These are phyloP conservation scores for Penicillium sp. DNA, from an alignment of 2,329 filamentous ascomycete species.

Conservation along the genomic window DNA sequence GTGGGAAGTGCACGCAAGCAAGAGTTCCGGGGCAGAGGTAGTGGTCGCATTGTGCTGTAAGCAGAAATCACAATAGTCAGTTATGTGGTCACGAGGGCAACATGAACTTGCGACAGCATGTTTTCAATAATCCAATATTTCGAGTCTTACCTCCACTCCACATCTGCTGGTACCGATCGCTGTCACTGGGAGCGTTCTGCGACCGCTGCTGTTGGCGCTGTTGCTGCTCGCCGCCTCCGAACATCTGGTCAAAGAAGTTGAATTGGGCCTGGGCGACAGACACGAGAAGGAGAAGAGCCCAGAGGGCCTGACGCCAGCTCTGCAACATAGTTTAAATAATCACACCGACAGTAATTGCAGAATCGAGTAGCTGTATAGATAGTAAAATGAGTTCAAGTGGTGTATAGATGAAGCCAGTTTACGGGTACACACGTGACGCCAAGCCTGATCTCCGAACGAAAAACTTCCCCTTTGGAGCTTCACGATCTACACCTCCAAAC, in stretches of 20 bases:
- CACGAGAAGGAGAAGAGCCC: conserved; percentile 59
- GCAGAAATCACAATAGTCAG: conserved; percentile 25
- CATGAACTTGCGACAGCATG: neutral
- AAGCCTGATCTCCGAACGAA: conserved; percentile 29
- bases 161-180: conserved; percentile 70
- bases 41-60: conserved; percentile 76
- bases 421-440: conserved; percentile 30
- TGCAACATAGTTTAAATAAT: conserved; percentile 26
- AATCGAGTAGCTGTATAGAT: neutral
- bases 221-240: conserved; percentile 63
- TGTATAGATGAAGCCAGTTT: conserved; percentile 34
- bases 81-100: conserved; percentile 2
- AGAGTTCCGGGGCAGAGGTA: conserved; percentile 95
- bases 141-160: conserved; percentile 63
- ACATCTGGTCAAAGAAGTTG: conserved; percentile 98
- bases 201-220: conserved; percentile 58
- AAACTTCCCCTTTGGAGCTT: conserved; percentile 30
- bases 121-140: neutral
- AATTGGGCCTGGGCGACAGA: conserved; percentile 73
- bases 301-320: conserved; percentile 30
- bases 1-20: conserved; percentile 91
- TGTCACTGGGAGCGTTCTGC: conserved; percentile 80
- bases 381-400: neutral
- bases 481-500: conserved; percentile 14
- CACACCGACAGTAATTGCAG: neutral